A percentile compares a stretch with the other conserved stretches of the same genome.
phyloP scores from a whole-genome alignment of 23 red algal genomes.

The Gracilaria domingensis region DNA sequence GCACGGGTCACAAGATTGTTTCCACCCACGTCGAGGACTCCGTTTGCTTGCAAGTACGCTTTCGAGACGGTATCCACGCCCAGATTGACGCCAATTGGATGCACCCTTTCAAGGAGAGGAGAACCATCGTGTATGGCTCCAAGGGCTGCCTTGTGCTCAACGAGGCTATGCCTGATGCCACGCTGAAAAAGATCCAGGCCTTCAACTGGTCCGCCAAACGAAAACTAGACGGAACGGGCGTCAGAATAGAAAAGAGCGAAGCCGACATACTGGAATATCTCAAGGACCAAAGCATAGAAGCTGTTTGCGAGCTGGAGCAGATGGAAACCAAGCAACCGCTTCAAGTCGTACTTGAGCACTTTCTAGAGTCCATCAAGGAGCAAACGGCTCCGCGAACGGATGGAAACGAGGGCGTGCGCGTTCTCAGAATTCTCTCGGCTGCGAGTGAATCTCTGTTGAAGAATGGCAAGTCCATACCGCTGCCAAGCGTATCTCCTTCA shows the following conservation, averaged over 20 bases:
- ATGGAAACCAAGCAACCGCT: constrained; percentile 39
- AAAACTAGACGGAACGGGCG: constrained; percentile 14
- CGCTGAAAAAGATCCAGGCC: constrained; percentile 17
- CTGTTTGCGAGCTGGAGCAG: not conserved
- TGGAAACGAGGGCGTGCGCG: constrained; percentile 60
- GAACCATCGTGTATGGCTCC: constrained; percentile 66
- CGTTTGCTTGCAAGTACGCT: constrained; percentile 47
- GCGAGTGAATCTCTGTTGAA: constrained; percentile 46
- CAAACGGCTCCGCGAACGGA: constrained; percentile 42
- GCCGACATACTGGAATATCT: constrained; percentile 7
- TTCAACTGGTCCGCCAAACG: constrained; percentile 43
- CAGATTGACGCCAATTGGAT: constrained; percentile 70
- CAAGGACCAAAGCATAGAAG: constrained; percentile 15
- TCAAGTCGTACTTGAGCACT: constrained; percentile 45
- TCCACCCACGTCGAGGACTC: constrained; percentile 45
- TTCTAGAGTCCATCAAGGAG: constrained; percentile 18
- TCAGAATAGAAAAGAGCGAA: constrained; percentile 52
- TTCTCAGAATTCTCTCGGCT: constrained; percentile 43
- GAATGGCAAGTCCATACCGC: not conserved
- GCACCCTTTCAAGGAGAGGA: constrained; percentile 76
- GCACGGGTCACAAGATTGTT: constrained; percentile 53
- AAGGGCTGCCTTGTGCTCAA: constrained; percentile 63
- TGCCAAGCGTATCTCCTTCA: not conserved
- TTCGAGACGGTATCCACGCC: constrained; percentile 35
- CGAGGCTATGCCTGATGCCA: constrained; percentile 45